Percentiles rank a stretch among this genome's conserved stretches.
These are phyloP conservation scores for Nitzschia inconspicua DNA, from an alignment of 108 stramenopile species.

Conservation along the genomic window DNA sequence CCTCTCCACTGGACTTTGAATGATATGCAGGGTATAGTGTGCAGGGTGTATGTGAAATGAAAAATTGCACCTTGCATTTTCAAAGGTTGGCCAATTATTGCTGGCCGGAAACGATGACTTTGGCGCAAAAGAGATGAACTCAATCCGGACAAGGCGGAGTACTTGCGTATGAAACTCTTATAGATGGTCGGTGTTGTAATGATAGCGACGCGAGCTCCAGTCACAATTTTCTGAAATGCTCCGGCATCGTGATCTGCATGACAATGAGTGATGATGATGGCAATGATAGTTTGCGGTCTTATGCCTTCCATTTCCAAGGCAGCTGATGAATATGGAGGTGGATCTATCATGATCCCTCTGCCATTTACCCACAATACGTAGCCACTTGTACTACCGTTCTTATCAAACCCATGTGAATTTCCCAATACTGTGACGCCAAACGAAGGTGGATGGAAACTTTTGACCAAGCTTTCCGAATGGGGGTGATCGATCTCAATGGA, in stretches of 20 bases:
- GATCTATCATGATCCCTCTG: conserved; percentile 89
- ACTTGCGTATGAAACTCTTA: conserved; percentile 88
- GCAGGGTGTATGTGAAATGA: conserved; percentile 83
- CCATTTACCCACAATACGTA: conserved; percentile 90
- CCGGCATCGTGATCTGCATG: conserved; percentile 92
- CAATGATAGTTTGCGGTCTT: conserved; percentile 71
- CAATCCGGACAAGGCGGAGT: conserved; percentile 72
- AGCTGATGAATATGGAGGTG: conserved; percentile 80
- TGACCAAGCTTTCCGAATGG: neutral
- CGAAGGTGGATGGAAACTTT: conserved; percentile 74
- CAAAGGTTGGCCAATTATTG: conserved; percentile 77
- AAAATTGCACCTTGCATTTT: conserved; percentile 74
- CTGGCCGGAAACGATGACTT: conserved; percentile 70
- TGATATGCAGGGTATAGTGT: conserved; percentile 87
- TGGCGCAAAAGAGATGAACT: conserved; percentile 57
- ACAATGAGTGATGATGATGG: conserved; percentile 87
- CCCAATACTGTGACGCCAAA: conserved; percentile 91
- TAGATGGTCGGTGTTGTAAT: conserved; percentile 88
- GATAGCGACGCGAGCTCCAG: conserved; percentile 69
- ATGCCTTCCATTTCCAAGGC: conserved; percentile 75
- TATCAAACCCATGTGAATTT: conserved; percentile 89
- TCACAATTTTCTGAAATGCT: conserved; percentile 87
- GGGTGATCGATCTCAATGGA: neutral
- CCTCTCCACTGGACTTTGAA: conserved; percentile 81
- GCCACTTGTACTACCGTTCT: conserved; percentile 78